phyloP scores from a whole-genome alignment of 2,329 filamentous ascomycete species.

The Penicillium sp. region DNA sequence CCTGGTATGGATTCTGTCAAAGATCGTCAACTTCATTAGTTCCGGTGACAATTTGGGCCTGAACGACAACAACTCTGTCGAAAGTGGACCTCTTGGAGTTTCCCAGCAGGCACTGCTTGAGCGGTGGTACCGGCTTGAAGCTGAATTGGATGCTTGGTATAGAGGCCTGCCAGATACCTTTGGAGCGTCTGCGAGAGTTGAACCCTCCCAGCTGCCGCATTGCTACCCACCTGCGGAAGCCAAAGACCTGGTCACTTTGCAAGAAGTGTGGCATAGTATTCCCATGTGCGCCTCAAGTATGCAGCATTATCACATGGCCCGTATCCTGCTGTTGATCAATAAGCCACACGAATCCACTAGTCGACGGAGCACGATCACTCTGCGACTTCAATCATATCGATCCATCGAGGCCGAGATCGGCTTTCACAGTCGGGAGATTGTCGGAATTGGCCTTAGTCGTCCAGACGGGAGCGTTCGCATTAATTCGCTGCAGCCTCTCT shows the following conservation, averaged over 20 bases:
- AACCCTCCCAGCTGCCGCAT: slow-evolving; percentile 32
- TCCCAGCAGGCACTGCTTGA: slow-evolving; percentile 46
- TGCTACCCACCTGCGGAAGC: slow-evolving; percentile 27
- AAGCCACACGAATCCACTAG: slow-evolving; percentile 47
- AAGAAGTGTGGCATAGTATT: slow-evolving; percentile 65
- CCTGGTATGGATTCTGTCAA: slow-evolving; percentile 65
- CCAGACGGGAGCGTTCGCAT: slow-evolving; percentile 61
- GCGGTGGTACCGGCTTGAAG: slow-evolving; percentile 54
- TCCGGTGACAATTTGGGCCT: slow-evolving; percentile 53
- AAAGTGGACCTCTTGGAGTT: slow-evolving; percentile 33
- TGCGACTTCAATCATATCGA: slow-evolving; percentile 59
- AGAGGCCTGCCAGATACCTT: slow-evolving; percentile 62
- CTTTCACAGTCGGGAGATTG: slow-evolving; percentile 62
- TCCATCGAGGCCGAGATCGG: slow-evolving; percentile 57
- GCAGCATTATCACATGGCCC: slow-evolving; percentile 49
- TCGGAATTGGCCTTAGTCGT: slow-evolving; percentile 59
- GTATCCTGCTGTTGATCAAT: slow-evolving; percentile 45
- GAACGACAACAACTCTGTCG: slow-evolving; percentile 23
- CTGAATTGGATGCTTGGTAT: slow-evolving; percentile 61
- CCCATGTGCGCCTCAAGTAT: slow-evolving; percentile 66
- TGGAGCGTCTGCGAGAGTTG: slow-evolving; percentile 55
- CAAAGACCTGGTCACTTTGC: slow-evolving; percentile 45
- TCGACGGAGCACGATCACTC: slow-evolving; percentile 53
- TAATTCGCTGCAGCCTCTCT: slow-evolving; percentile 62
- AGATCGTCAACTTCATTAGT: slow-evolving; percentile 66